Conservation (phyloP, 257 asterid genomes). For the Rehmannia glutinosa region DNA sequence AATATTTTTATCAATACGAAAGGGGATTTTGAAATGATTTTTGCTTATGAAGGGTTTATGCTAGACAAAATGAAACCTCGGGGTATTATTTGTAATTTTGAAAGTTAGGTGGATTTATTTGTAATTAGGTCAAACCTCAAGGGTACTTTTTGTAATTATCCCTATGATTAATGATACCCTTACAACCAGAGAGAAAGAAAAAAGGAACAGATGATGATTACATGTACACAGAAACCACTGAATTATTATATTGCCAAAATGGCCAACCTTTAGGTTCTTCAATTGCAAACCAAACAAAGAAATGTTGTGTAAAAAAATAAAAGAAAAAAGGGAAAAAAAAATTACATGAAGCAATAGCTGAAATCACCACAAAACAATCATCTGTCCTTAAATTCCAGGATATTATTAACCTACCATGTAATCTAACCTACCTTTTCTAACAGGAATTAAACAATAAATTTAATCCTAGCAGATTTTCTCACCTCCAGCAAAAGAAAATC, state of each 20-base stretch:
- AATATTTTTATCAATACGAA: no score
- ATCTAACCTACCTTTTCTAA: conserved; percentile 1
- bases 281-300: conserved; percentile 10
- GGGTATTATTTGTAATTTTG: neutral
- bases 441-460: conserved; percentile 15
- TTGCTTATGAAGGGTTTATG: no score
- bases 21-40: no score
- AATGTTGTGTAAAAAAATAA: conserved; percentile 4
- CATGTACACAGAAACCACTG: neutral
- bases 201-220: neutral
- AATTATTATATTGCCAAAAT: conserved; percentile 10
- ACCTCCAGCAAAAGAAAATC: neutral
- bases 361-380: neutral
- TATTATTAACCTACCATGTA: no score
- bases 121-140: no score
- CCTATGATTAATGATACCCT: neutral
- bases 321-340: conserved; percentile 8
- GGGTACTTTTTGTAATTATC: no score
- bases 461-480: conserved; percentile 27
- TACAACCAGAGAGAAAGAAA: neutral
- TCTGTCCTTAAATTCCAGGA: neutral
- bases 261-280: neutral
- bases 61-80: no score
- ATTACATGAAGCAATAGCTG: conserved; percentile 11
- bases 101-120: no score